phyloP scores from a whole-genome alignment of 768 basidiomycete species.

The Pholiota microspora region DNA sequence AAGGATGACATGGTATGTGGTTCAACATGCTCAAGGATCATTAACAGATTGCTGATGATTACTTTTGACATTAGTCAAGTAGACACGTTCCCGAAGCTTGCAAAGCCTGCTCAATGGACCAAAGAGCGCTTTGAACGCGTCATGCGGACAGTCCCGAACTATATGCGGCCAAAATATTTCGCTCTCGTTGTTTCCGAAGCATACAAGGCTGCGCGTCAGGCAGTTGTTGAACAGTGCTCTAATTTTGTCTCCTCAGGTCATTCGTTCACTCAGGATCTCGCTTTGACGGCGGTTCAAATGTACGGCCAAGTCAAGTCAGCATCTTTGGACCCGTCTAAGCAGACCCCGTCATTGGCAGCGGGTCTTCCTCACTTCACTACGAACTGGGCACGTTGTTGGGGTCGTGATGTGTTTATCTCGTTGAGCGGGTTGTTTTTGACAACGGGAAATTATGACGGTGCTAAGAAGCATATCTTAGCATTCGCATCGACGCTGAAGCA shows the following conservation, averaged over 20 bases:
- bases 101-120: constrained; percentile 78
- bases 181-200: constrained; percentile 88
- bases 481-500: constrained; percentile 94
- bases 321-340: constrained; percentile 71
- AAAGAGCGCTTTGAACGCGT: constrained; percentile 84
- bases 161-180: constrained; percentile 95
- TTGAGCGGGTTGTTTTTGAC: constrained; percentile 90
- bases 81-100: constrained; percentile 64
- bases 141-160: constrained; percentile 70
- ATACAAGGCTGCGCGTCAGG: constrained; percentile 85
- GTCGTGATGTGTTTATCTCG: constrained; percentile 92
- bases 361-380: constrained; percentile 93
- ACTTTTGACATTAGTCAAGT: constrained; percentile 45
- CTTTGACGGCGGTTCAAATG: constrained; percentile 86
- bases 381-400: constrained; percentile 97
- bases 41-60: background rate
- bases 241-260: constrained; percentile 86
- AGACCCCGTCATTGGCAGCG: constrained; percentile 85
- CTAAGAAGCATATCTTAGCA: constrained; percentile 86
- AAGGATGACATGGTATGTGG: constrained; percentile 66
- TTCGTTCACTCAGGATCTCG: constrained; percentile 86
- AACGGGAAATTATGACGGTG: constrained; percentile 85
- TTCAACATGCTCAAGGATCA: background rate
- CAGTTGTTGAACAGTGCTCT: constrained; percentile 84
- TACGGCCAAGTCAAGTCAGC: constrained; percentile 89